Evolutionary conservation across 2,329 filamentous ascomycete species (phyloP), one percentile per base, ranked within the genome.

Genomic region (Diaporthe capsici): DNA sequence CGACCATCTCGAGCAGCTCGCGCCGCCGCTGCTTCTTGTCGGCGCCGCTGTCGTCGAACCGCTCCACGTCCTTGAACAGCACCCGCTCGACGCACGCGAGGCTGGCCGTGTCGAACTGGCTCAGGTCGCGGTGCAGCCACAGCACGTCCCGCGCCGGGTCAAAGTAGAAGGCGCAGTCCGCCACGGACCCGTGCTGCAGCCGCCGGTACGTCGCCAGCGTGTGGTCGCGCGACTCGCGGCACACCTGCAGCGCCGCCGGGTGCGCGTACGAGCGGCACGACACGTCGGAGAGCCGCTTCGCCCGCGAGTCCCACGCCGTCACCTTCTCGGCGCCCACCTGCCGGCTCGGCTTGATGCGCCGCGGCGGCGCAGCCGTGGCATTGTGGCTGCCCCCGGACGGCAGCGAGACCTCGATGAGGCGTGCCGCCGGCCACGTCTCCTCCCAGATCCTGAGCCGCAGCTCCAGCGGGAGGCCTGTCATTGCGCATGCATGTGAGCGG

Each of bases 91-190:
- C 76, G 20, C 4, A 31, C 10, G 57, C 42, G 57, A 77, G 61
- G 49, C 71, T 67, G 3, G 63, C 47, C 63, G 57, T 53, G 70
- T 73, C 70, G 65, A 77, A 77, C 70, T 77, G 76, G 70, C 73
- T 75, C 49, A 77, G 73, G 71, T 77, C 76, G 31, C 73, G 76
- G 47, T 77, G 76, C 70, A 77, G 76, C 76, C 76, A 77, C 44
- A 77, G 58, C 51, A 77, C 71, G 60, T 77, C 76, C 25, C 53
- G 71, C 3, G 15, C n/a, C 1, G 76, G 76, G 74, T 77, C 67
- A 9, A 77, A 67, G 76, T 76, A 77, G 53, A 77, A 77, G 57
- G 51, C 42, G 67, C 76, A 76, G 53, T 55, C 65, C 4, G 70
- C 37, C 57, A 72, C 71, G 10, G 37, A n/a, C 12, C 53, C 31